Evolutionary conservation across 208 protist genomes (phyloP).

Genomic region (Crithidia fasciculata): DNA sequence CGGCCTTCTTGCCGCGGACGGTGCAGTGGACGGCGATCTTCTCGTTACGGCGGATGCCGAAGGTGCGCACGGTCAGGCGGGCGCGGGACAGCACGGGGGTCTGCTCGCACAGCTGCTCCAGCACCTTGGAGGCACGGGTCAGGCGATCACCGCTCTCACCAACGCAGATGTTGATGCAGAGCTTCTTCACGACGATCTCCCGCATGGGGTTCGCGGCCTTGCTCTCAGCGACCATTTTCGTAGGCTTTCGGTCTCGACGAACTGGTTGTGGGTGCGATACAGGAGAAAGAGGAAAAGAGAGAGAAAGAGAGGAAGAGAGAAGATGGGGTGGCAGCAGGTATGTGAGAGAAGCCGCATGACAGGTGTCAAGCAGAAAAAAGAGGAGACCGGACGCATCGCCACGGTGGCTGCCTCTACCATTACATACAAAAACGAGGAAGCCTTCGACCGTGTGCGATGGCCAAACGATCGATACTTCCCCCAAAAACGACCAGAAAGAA

Average conservation of each 20-base stretch:
- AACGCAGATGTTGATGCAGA: constrained; percentile 99
- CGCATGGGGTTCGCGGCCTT: constrained; percentile 97
- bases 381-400: not conserved
- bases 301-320: not conserved
- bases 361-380: too few relatives aligned
- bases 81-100: constrained; percentile 97
- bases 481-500: not conserved
- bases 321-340: too few relatives aligned
- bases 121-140: constrained; percentile 98
- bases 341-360: too few relatives aligned
- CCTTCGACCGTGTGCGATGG: too few relatives aligned
- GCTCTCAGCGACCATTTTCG: constrained; percentile 77
- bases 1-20: constrained; percentile 99
- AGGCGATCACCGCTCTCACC: constrained; percentile 99
- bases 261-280: not conserved
- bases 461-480: too few relatives aligned
- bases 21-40: constrained; percentile 99
- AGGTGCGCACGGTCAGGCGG: constrained; percentile 98
- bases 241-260: constrained; percentile 34
- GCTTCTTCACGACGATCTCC: constrained; percentile 98
- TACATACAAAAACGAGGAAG: constrained; percentile 8
- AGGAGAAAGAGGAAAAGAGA: constrained; percentile 13
- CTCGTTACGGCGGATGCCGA: constrained; percentile 99
- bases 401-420: not conserved
- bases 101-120: constrained; percentile 99